Percentiles rank a stretch among this genome's conserved stretches.
These are phyloP conservation scores for Pilasporangium apinafurcum DNA, from an alignment of 352 stramenopile genomes.

Conservation along the genomic window DNA sequence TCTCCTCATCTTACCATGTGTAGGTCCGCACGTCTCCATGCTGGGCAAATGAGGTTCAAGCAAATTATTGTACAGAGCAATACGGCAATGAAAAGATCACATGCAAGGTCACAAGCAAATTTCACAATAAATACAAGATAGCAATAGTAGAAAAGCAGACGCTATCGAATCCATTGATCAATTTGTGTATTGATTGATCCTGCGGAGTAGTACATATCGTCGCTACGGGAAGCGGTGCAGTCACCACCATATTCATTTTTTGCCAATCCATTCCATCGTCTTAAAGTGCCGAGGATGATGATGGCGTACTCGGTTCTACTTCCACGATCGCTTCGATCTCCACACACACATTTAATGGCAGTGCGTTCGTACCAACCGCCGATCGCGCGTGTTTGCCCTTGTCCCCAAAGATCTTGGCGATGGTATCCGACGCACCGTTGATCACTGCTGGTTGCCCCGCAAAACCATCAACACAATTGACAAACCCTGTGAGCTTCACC, in stretches of 20 bases:
- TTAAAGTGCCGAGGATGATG: constrained; percentile 11
- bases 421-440: constrained; percentile 90
- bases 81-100: too few relatives aligned
- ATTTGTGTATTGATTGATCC: too few relatives aligned
- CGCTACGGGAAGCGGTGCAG: too few relatives aligned
- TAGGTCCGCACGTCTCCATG: too few relatives aligned
- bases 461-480: constrained; percentile 89
- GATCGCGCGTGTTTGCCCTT: constrained; percentile 78
- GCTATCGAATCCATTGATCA: too few relatives aligned
- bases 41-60: too few relatives aligned
- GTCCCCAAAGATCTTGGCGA: constrained; percentile 71
- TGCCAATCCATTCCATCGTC: background rate
- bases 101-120: too few relatives aligned
- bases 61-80: too few relatives aligned
- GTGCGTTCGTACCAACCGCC: constrained; percentile 90
- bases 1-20: too few relatives aligned
- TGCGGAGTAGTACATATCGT: too few relatives aligned
- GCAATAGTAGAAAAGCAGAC: too few relatives aligned
- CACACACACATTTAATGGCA: constrained; percentile 91
- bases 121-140: too few relatives aligned
- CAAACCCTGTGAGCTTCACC: constrained; percentile 92
- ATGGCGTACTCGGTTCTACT: constrained; percentile 39
- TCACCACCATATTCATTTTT: background rate
- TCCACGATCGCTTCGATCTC: constrained; percentile 95
- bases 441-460: constrained; percentile 83